Base-by-base conservation (phyloP, 2,329 filamentous ascomycete genomes). In the Cylindrodendrum hubeiense region DNA sequence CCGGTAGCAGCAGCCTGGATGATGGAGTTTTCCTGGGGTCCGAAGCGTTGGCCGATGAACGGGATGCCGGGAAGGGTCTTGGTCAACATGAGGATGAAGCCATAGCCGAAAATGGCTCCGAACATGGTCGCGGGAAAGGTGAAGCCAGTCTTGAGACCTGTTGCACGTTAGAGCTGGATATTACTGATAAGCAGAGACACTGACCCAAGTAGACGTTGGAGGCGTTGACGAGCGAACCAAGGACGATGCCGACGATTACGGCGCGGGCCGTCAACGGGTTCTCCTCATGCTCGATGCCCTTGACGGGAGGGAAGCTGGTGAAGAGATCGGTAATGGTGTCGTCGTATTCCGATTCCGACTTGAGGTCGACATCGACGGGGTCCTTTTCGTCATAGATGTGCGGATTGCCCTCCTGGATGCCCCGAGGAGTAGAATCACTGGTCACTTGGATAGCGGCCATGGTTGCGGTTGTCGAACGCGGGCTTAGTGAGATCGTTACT, bases 1-100 rank as follows among this genome's bases (percentile, higher is more conserved):
- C 87, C 87, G 3, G 86, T 88, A 5, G 88, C 88, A 52, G 86
- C 79, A 3, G 88, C 87, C 73, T 90, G 87, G 60, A 89, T 81
- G 71, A 89, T 89, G 71, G 85, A 87, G 79, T 90, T 90, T 75
- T 90, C 88, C 70, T 87, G 86, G 10, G 88, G 87, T 2, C 88
- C 88, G 65, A 90, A 89, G 30, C 76, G 76, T 3, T 83, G 84
- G 22, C 87, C 87, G 9, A 90, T 77, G 44, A 85, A 79, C 3
- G 86, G 86, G 54, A 88, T 78, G 43, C 79, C 79, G 12, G 83
- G 82, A 21, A 86, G 75, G 8, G 82, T 76, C 68, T 81, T 85
- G 13, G 83, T 84, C n/a, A 88, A 77, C 62, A 86, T 57, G 69
- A 87, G 86, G 71, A 89, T 79, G 66, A 90, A 82, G 6, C 84